phyloP scores from a whole-genome alignment of 805 yeast genomes.

The Candida andamanensis region DNA sequence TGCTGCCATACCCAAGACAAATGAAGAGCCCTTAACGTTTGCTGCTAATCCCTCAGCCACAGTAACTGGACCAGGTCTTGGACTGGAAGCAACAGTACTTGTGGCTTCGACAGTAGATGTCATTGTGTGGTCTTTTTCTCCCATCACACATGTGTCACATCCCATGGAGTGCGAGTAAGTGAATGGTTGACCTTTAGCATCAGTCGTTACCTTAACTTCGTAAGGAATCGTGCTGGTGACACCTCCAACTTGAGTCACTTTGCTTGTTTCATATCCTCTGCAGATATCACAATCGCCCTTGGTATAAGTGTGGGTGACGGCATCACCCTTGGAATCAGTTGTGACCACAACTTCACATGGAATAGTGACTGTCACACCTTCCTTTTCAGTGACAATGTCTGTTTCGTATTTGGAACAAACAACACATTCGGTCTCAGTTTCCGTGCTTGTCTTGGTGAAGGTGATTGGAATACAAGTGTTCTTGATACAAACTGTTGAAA shows the following conservation, averaged over 20 bases:
- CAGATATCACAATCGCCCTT: slow-evolving; percentile 7
- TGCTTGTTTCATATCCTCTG: slow-evolving; percentile 7
- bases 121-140: neutral
- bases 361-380: slow-evolving; percentile 2
- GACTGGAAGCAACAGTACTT: neutral
- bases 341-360: slow-evolving; percentile 9
- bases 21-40: neutral
- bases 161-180: slow-evolving; percentile 1
- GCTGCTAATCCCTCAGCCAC: neutral
- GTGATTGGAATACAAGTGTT: slow-evolving; percentile 9
- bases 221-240: slow-evolving; percentile 10
- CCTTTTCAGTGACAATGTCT: slow-evolving; percentile 3
- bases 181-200: slow-evolving; percentile 4
- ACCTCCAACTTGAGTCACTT: slow-evolving; percentile 6
- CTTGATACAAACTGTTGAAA: slow-evolving; percentile 7
- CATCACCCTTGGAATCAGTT: slow-evolving; percentile 4
- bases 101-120: neutral
- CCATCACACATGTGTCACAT: neutral
- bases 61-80: neutral
- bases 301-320: slow-evolving; percentile 1
- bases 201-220: slow-evolving; percentile 5
- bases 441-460: slow-evolving; percentile 8
- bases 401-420: slow-evolving; percentile 13
- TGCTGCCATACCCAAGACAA: neutral
- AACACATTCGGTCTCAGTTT: slow-evolving; percentile 11